Evolutionary conservation across 1,284 basidiomycete genomes (phyloP), one percentile per base, ranked within the genome.

Genomic region (Cryptococcus floricola): DNA sequence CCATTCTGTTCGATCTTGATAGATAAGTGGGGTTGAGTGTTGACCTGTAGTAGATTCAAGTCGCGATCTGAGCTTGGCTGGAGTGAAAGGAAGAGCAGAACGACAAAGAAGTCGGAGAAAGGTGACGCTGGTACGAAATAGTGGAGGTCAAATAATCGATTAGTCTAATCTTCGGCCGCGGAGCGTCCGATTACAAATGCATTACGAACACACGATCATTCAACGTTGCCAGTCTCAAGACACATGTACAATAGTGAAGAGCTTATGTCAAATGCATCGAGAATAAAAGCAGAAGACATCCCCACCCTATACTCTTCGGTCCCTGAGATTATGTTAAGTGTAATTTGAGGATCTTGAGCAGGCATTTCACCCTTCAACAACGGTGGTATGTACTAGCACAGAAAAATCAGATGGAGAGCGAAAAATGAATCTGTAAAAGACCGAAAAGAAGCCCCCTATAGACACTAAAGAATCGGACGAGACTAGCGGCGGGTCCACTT

Each of bases 1-100:
- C 76, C 91, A 92, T 92, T 8, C 31, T 65, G 48, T 5, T 34
- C 31, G 5, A 34, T 3, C 7, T 34, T 34, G 31, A 5, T 6
- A 6, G 7, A 2, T 34, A 6, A 7, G 1, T 34, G 10, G 31
- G 10, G 31, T 8, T 34, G 5, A 6, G 31, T 34, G 31, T 34
- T 6, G 31, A 34, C 7, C 10, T 34, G 5, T 5, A 10, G 31
- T 34, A 8, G 31, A 10, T 1, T 2, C 3, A 6, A 34, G 31
- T 34, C 10, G 31, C 31, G 31, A 8, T 2, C 2, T 34, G 31
- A 10, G 10, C 31, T 34, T 34, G 31, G 31, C 10, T 34, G 6
- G 31, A 10, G 6, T 34, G 31, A 34, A 34, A 34, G 31, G 31
- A 8, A 34, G 31, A 34, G 31, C 31, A 34, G 2, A 34, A 34